These are phyloP conservation scores for Coemansia sp. DNA, from an alignment of 192 early-diverging fungal species.

Conservation along the genomic window DNA sequence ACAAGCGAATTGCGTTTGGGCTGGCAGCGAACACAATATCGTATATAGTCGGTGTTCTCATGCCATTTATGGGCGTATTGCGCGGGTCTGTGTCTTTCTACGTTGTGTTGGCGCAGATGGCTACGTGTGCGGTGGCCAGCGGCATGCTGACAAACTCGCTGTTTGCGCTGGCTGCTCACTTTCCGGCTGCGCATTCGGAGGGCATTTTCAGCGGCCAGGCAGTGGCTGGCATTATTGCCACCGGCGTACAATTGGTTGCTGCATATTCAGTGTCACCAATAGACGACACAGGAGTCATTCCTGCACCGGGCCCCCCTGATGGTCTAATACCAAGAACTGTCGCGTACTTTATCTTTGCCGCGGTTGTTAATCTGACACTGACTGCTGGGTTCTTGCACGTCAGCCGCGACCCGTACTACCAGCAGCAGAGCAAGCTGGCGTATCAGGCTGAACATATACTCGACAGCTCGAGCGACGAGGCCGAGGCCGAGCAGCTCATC, in stretches of 20 bases:
- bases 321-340: conserved; percentile 36
- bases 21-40: conserved; percentile 56
- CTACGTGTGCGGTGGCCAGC: conserved; percentile 59
- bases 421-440: conserved; percentile 40
- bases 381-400: conserved; percentile 32
- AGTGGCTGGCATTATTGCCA: conserved; percentile 66
- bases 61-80: conserved; percentile 54
- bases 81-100: conserved; percentile 63
- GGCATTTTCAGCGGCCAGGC: conserved; percentile 70
- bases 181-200: conserved; percentile 67
- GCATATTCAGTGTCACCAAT: conserved; percentile 44
- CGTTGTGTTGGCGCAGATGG: conserved; percentile 60
- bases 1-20: conserved; percentile 49
- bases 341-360: conserved; percentile 53
- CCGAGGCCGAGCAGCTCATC: conserved; percentile 31
- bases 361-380: conserved; percentile 28
- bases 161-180: conserved; percentile 70
- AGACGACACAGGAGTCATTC: background rate
- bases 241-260: conserved; percentile 64
- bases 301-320: background rate
- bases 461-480: conserved; percentile 15
- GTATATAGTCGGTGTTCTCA: conserved; percentile 54
- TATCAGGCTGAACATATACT: background rate
- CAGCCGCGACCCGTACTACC: conserved; percentile 40
- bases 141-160: conserved; percentile 66